phyloP scores from a whole-genome alignment of 164 flowering plant genomes.

The Pachysandra terminalis region DNA sequence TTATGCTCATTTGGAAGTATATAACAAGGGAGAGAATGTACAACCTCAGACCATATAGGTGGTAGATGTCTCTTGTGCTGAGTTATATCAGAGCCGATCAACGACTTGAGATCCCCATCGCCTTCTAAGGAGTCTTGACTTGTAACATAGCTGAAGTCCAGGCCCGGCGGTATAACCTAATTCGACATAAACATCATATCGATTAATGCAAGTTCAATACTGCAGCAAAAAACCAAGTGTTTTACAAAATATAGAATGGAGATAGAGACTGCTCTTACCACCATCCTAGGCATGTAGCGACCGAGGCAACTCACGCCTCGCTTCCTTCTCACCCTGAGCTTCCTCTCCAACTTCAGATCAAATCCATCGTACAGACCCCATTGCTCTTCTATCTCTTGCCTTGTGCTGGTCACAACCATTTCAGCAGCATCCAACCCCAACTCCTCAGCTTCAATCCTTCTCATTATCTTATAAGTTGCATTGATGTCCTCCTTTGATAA shows the following conservation, averaged over 20 bases:
- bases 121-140: constrained; percentile 49
- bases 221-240: no score
- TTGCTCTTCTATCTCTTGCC: constrained; percentile 92
- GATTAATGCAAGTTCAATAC: no score
- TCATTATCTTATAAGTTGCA: constrained; percentile 68
- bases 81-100: constrained; percentile 48
- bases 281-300: constrained; percentile 82
- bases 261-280: constrained; percentile 39
- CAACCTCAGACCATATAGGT: constrained; percentile 79
- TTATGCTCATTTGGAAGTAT: neutral
- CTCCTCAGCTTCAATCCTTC: constrained; percentile 84
- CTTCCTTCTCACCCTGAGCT: constrained; percentile 59
- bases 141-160: constrained; percentile 75
- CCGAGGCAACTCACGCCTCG: constrained; percentile 84
- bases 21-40: neutral
- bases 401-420: constrained; percentile 88
- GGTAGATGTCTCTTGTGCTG: constrained; percentile 53
- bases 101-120: constrained; percentile 54
- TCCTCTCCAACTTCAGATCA: constrained; percentile 75
- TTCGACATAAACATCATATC: neutral
- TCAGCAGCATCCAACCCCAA: constrained; percentile 74
- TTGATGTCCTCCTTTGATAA: constrained; percentile 65
- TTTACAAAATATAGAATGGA: neutral
- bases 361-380: no score
- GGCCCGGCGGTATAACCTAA: constrained; percentile 87